These are phyloP conservation scores for Penicillium sp. DNA, from an alignment of 2,329 filamentous ascomycete species.

Conservation along the genomic window DNA sequence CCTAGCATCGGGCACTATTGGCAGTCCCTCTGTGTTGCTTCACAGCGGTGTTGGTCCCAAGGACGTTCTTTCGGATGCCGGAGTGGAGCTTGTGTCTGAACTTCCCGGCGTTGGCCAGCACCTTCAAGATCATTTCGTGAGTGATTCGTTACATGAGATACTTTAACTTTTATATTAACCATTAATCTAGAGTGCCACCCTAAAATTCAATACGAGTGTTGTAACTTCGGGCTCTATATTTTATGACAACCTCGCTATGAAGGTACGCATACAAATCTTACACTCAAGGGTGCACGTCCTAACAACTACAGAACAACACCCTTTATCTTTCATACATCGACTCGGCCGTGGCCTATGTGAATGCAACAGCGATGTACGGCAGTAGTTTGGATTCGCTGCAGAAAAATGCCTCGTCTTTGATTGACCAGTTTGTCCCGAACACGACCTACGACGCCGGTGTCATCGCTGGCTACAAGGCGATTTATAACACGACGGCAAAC, in stretches of 20 bases:
- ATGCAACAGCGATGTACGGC: conserved; percentile 21
- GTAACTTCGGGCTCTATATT: conserved; percentile 29
- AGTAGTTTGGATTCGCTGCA: conserved; percentile 13
- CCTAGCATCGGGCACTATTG: conserved; percentile 49
- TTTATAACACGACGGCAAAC: conserved; percentile 23
- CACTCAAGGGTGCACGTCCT: not conserved
- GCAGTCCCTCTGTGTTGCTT: conserved; percentile 57
- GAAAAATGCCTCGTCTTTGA: conserved; percentile 16
- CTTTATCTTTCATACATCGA: conserved; percentile 27
- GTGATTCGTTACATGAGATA: not conserved
- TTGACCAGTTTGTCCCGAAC: conserved; percentile 20
- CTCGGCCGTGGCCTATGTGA: conserved; percentile 25
- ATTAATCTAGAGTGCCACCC: conserved; percentile 24
- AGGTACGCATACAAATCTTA: conserved; percentile 18
- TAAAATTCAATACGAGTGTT: conserved; percentile 25
- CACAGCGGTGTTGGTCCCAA: conserved; percentile 58
- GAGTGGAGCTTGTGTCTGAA: conserved; percentile 43
- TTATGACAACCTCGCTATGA: conserved; percentile 23
- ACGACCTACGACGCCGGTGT: conserved; percentile 24
- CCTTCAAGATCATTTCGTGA: conserved; percentile 47
- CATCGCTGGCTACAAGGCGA: conserved; percentile 25
- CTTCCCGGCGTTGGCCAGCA: conserved; percentile 49
- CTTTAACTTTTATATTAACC: conserved; percentile 9
- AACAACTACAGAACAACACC: conserved; percentile 19
- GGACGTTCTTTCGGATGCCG: conserved; percentile 41